Base-by-base conservation (phyloP, 2,329 filamentous ascomycete species). In the Calonectria honghensis region DNA sequence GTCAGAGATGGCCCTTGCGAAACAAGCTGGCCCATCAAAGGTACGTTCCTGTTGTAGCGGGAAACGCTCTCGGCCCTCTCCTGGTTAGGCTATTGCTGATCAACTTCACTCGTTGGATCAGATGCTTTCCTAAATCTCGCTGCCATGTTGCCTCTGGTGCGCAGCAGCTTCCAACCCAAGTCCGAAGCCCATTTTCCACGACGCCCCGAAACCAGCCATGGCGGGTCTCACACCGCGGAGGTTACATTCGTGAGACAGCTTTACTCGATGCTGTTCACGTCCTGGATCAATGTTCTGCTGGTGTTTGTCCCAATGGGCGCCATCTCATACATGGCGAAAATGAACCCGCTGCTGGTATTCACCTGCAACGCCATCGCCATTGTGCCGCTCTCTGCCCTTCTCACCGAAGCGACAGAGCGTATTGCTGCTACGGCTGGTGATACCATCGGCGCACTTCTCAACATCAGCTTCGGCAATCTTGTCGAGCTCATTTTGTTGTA, bases 281-380 rank as follows among this genome's bases (percentile, higher is more conserved):
- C 83, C 79, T 92, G 89, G 86, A 84, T 95, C 83, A 95, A 95
- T 78, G 77, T 92, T 61, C 85, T 95, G 59, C 87, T 95, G 61
- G 83, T 94, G 41, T 94, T 94, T 79, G 92, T 95, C 20, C 93
- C 93, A 2, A 85, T 93, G 61, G 93, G 93, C 73, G 91, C 94
- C 61, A 90, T 88, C 16, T 86, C 89, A 48, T 87, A 93, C 74
- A 76, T 85, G 18, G 74, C 81, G 6, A 51, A 82, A 41, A 68
- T 84, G 11, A 84, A 82, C 29, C 85, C 86, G 9, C 79, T 86
- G 11, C 68, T 87, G 10, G 83, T 91, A 59, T 93, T 93, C 79
- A 86, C 88, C 57, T 87, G 91, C 82, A 93, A 93, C 76, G 90
- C 90, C 16, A 85, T 93, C 68, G 91, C 90, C 41, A 91, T 92